Evolutionary conservation across 495 filamentous ascomycete species (phyloP).

Genomic region (Sabuloglossum arenarium): DNA sequence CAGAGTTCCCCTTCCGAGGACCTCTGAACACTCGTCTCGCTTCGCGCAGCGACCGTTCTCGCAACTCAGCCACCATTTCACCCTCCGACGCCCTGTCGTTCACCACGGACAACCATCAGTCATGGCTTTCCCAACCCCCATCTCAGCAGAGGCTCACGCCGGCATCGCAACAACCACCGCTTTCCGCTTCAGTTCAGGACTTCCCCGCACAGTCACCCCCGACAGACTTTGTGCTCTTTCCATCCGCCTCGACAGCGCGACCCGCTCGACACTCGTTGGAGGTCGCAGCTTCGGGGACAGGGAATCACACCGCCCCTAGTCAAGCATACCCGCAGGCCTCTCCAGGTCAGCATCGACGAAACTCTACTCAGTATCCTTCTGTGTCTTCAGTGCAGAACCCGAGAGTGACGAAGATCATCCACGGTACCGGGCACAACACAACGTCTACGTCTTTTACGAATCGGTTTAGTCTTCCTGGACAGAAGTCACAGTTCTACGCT

Average conservation of each 20-base stretch:
- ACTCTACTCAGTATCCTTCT: conserved; percentile 4
- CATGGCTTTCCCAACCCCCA: conserved; percentile 40
- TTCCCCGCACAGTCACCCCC: conserved; percentile 19
- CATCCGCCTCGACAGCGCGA: conserved; percentile 14
- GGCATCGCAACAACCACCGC: conserved; percentile 24
- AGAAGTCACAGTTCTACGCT: conserved; percentile 15
- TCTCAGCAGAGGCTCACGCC: conserved; percentile 19
- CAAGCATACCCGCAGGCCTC: not conserved
- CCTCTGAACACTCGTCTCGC: not conserved
- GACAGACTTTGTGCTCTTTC: conserved; percentile 22
- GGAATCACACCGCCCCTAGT: not conserved
- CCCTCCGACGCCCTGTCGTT: conserved; percentile 36
- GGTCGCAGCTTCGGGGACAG: not conserved
- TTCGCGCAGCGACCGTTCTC: not conserved
- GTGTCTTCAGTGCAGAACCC: conserved; percentile 5
- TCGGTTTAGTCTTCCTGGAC: conserved; percentile 3
- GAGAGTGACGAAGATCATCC: conserved; percentile 5
- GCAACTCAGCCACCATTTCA: conserved; percentile 18
- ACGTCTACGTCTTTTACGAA: conserved; percentile 3
- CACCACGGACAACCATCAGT: conserved; percentile 44
- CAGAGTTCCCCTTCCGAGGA: not conserved
- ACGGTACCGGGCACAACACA: conserved; percentile 4
- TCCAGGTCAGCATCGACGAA: conserved; percentile 2
- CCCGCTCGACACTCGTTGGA: conserved; percentile 14
- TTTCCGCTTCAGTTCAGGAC: conserved; percentile 16